Conservation (phyloP, 345 rosid species). For the Camelina sativa region DNA sequence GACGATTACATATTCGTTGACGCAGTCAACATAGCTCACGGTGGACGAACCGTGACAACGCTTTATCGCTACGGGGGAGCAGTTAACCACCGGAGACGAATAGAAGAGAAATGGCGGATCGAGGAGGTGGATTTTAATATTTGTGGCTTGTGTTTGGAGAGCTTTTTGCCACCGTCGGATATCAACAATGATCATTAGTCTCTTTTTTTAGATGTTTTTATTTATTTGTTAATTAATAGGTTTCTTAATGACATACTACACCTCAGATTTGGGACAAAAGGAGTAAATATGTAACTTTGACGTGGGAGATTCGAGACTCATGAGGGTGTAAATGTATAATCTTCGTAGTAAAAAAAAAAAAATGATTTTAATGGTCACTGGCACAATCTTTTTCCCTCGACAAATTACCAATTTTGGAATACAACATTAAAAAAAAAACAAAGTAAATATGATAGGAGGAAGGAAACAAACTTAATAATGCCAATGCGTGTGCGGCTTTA, state of each 20-base stretch:
- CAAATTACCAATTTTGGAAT: no score
- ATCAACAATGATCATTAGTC: constrained; percentile 52
- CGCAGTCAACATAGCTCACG: constrained; percentile 74
- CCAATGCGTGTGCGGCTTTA: no score
- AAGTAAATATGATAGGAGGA: no score
- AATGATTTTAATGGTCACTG: not conserved
- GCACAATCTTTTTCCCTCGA: not conserved
- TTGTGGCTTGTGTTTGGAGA: constrained; percentile 70
- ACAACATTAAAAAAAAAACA: no score
- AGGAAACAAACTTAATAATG: no score
- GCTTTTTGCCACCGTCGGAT: constrained; percentile 89
- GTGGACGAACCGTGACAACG: constrained; percentile 67
- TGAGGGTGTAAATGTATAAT: constrained; percentile 6
- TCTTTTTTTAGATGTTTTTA: not conserved
- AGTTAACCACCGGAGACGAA: constrained; percentile 66
- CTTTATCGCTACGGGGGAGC: constrained; percentile 68
- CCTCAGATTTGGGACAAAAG: constrained; percentile 4
- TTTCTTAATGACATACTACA: not conserved
- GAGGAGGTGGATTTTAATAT: constrained; percentile 93
- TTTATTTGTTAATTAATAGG: constrained; percentile 13
- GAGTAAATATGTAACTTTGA: constrained; percentile 18
- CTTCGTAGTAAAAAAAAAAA: constrained; percentile 10
- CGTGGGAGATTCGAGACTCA: not conserved
- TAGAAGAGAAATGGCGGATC: constrained; percentile 93
- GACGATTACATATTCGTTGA: constrained; percentile 72